Conservation (phyloP, 2,329 filamentous ascomycete species). For the Aureobasidium sp. region DNA sequence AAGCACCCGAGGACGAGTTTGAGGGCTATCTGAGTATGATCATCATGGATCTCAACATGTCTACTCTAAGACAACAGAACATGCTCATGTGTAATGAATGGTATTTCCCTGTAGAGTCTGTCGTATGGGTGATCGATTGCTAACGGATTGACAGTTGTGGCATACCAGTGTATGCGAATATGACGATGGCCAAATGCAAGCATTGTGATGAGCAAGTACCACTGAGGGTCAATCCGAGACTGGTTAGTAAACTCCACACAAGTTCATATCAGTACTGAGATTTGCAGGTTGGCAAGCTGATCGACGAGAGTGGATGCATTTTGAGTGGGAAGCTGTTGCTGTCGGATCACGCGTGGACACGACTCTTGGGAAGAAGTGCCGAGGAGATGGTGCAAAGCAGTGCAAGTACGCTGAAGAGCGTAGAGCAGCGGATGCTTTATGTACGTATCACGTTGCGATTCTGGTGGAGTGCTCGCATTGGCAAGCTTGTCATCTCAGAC, state of each 20-base stretch:
- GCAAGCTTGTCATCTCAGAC: slow-evolving; percentile 32
- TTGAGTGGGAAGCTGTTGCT: slow-evolving; percentile 48
- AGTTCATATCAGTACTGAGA: background rate
- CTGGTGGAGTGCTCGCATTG: slow-evolving; percentile 42
- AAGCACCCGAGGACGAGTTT: slow-evolving; percentile 29
- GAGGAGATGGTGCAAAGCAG: slow-evolving; percentile 37
- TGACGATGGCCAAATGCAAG: slow-evolving; percentile 32
- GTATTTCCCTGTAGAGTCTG: slow-evolving; percentile 7
- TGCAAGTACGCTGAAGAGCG: slow-evolving; percentile 37
- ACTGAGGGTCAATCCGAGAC: slow-evolving; percentile 37
- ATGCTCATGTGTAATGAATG: slow-evolving; percentile 43
- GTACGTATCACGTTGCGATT: slow-evolving; percentile 50
- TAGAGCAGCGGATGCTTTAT: slow-evolving; percentile 48
- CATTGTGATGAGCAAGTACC: slow-evolving; percentile 33
- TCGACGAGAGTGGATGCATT: slow-evolving; percentile 53
- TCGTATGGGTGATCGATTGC: background rate
- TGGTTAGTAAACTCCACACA: slow-evolving; percentile 25
- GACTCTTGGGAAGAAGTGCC: slow-evolving; percentile 41
- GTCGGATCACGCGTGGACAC: slow-evolving; percentile 46
- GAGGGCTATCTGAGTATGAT: slow-evolving; percentile 41
- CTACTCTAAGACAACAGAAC: slow-evolving; percentile 34
- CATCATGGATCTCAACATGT: slow-evolving; percentile 37
- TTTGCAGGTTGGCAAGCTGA: slow-evolving; percentile 34
- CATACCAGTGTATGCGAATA: slow-evolving; percentile 49
- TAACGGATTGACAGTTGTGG: slow-evolving; percentile 39